Percentiles rank a stretch among this genome's conserved stretches.
These are phyloP conservation scores for Zizania palustris DNA, from an alignment of 202 grass and related monocot species.

Conservation along the genomic window DNA sequence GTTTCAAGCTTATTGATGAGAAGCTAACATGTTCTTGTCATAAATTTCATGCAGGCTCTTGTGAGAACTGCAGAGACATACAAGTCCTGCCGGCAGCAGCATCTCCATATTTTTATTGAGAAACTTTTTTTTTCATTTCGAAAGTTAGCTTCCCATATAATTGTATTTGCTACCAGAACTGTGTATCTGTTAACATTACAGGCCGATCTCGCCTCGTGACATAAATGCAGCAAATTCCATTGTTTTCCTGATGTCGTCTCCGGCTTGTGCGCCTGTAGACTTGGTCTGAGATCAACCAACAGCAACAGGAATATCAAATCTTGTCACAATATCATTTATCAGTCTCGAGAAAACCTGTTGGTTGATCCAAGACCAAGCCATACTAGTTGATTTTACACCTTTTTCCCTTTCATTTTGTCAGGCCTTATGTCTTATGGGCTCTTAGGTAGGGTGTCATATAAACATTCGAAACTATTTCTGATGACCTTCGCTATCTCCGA, in stretches of 20 bases:
- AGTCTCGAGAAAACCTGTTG: too few species aligned
- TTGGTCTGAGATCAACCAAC: too few species aligned
- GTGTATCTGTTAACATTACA: slow-evolving; percentile 28
- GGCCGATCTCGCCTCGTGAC: not conserved
- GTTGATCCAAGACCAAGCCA: too few species aligned
- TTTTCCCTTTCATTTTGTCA: too few species aligned
- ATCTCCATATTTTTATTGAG: slow-evolving; percentile 34
- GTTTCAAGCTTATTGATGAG: not conserved
- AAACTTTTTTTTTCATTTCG: slow-evolving; percentile 32
- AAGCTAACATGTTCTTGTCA: not conserved
- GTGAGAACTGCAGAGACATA: slow-evolving; percentile 42
- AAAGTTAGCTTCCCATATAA: slow-evolving; percentile 32
- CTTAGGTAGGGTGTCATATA: too few species aligned
- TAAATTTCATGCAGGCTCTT: slow-evolving; percentile 50
- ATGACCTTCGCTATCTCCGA: too few species aligned
- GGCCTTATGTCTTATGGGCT: too few species aligned
- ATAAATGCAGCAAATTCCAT: slow-evolving; percentile 24
- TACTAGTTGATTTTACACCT: too few species aligned
- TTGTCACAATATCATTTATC: too few species aligned
- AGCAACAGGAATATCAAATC: too few species aligned
- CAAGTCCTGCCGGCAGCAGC: slow-evolving; percentile 24
- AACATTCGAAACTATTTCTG: too few species aligned
- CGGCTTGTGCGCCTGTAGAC: too few species aligned
- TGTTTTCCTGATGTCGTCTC: not conserved
- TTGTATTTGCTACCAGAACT: slow-evolving; percentile 29